These are phyloP conservation scores for Nevesoporus exiguus DNA, from an alignment of 768 basidiomycete species.

Conservation along the genomic window DNA sequence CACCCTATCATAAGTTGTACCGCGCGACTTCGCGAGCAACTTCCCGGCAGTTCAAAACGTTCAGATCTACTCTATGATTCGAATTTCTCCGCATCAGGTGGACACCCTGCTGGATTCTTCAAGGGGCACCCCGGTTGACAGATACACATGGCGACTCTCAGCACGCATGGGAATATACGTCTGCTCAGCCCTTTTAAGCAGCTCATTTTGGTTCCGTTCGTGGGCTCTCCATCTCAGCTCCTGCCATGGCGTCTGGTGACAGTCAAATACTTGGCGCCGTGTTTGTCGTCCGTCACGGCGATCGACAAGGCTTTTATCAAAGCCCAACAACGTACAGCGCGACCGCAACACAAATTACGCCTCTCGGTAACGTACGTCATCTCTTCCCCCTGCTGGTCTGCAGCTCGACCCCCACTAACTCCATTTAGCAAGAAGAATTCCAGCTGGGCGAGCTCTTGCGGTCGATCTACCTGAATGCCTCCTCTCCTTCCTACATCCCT, in stretches of 20 bases:
- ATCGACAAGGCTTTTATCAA: conserved; percentile 66
- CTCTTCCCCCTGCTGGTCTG: neutral
- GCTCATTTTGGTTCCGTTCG: neutral
- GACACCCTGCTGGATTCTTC: neutral
- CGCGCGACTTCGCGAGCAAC: too few species aligned
- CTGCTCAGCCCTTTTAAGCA: neutral
- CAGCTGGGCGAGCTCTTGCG: conserved; percentile 53
- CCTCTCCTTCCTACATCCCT: conserved; percentile 51
- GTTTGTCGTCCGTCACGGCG: conserved; percentile 57
- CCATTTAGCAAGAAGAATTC: conserved; percentile 50
- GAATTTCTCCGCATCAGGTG: neutral
- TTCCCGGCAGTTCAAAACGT: neutral
- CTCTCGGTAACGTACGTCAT: conserved; percentile 59
- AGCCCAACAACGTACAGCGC: conserved; percentile 54
- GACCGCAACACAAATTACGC: conserved; percentile 56
- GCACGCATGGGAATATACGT: neutral
- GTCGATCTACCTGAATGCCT: conserved; percentile 48
- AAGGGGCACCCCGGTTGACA: neutral
- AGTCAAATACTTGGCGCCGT: conserved; percentile 50
- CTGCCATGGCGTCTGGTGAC: conserved; percentile 15
- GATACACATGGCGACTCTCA: neutral
- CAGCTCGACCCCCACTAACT: neutral
- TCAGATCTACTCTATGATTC: neutral
- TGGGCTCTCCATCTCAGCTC: neutral
- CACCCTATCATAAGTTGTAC: too few species aligned